These are phyloP conservation scores for Helicocarpus griseus DNA, from an alignment of 2,329 filamentous ascomycete genomes.

Conservation along the genomic window DNA sequence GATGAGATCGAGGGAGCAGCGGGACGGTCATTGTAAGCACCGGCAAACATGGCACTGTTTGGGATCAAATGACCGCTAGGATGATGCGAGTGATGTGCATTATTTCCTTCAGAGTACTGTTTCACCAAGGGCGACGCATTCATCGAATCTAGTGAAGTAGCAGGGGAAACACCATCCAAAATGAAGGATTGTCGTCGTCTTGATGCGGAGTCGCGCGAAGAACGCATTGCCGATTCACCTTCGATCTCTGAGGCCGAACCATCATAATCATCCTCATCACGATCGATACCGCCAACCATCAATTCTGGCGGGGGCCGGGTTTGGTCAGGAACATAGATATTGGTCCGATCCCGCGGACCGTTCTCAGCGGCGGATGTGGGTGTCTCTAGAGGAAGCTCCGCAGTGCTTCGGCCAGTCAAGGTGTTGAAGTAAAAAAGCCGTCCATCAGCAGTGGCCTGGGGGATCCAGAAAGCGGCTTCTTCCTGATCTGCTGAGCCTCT, in stretches of 20 bases:
- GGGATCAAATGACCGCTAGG: background rate
- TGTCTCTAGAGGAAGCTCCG: conserved; percentile 91
- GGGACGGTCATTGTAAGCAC: conserved; percentile 36
- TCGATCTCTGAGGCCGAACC: conserved; percentile 84
- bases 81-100: background rate
- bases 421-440: conserved; percentile 97
- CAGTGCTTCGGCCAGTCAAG: conserved; percentile 86
- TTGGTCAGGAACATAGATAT: conserved; percentile 79
- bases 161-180: conserved; percentile 66
- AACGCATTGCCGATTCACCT: conserved; percentile 61
- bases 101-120: conserved; percentile 46
- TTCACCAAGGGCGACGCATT: conserved; percentile 56
- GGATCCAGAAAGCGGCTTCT: conserved; percentile 95
- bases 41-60: background rate
- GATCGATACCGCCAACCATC: conserved; percentile 71
- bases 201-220: conserved; percentile 57
- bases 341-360: conserved; percentile 79
- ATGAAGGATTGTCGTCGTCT: conserved; percentile 57
- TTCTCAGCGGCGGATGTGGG: conserved; percentile 70
- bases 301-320: conserved; percentile 83
- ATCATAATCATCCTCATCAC: conserved; percentile 86
- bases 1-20: conserved; percentile 37
- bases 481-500: conserved; percentile 57
- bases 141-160: conserved; percentile 85
- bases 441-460: conserved; percentile 88